These are phyloP conservation scores for Colletotrichum scovillei DNA, from an alignment of 2,329 filamentous ascomycete species.

Conservation along the genomic window DNA sequence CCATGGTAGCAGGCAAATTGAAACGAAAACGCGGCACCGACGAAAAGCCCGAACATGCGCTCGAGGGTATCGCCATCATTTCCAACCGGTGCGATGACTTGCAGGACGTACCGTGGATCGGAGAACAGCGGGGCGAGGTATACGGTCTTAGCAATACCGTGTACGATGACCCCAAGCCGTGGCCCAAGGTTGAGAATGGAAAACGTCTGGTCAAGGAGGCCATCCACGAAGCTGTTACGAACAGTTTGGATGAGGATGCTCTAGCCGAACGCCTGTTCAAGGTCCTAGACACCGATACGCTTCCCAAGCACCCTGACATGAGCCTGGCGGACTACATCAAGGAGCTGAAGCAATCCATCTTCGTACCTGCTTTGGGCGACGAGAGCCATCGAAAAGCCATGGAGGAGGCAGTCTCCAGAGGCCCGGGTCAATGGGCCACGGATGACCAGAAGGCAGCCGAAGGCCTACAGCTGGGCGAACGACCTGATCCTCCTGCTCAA, in stretches of 20 bases:
- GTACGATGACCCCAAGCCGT: slow-evolving; percentile 63
- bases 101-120: slow-evolving; percentile 69
- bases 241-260: slow-evolving; percentile 55
- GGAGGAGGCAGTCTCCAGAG: slow-evolving; percentile 52
- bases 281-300: slow-evolving; percentile 67
- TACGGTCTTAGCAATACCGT: slow-evolving; percentile 73
- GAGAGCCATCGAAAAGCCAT: slow-evolving; percentile 57
- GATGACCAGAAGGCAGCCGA: slow-evolving; percentile 50
- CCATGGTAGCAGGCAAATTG: slow-evolving; percentile 73
- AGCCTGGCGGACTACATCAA: slow-evolving; percentile 66
- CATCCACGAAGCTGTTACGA: slow-evolving; percentile 52
- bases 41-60: slow-evolving; percentile 27
- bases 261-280: slow-evolving; percentile 63
- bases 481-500: slow-evolving; percentile 42
- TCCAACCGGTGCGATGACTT: slow-evolving; percentile 68
- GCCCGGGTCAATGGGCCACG: slow-evolving; percentile 50
- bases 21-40: slow-evolving; percentile 43
- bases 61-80: slow-evolving; percentile 68
- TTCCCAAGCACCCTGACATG: slow-evolving; percentile 55
- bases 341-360: slow-evolving; percentile 69
- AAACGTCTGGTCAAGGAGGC: slow-evolving; percentile 56
- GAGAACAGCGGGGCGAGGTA: slow-evolving; percentile 59
- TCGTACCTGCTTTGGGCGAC: slow-evolving; percentile 69
- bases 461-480: slow-evolving; percentile 44
- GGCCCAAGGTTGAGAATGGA: slow-evolving; percentile 71